A percentile compares a stretch with the other conserved stretches of the same genome.
Conservation (phyloP, 257 asterid genomes). For the Ligustrum vulgare region DNA sequence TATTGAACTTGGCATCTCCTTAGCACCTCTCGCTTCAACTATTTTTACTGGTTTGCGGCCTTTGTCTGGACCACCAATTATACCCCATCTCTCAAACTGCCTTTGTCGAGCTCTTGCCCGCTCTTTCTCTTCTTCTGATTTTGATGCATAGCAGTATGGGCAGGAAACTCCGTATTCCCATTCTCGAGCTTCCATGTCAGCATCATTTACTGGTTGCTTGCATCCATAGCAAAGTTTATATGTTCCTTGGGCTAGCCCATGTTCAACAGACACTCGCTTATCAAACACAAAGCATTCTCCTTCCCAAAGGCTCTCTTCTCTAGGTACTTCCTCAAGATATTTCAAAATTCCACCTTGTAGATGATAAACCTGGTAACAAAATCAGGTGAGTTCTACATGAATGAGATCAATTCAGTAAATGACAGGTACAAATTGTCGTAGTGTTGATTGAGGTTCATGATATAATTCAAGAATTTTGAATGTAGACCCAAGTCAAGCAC, state of each 20-base stretch:
- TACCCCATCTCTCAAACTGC: conserved; percentile 87
- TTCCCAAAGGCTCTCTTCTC: conserved; percentile 81
- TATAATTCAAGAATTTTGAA: neutral
- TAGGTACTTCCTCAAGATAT: conserved; percentile 90
- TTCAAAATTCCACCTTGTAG: conserved; percentile 92
- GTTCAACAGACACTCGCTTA: conserved; percentile 94
- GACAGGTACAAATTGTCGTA: neutral
- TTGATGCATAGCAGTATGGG: conserved; percentile 79
- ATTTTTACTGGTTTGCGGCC: conserved; percentile 61
- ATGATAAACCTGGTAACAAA: conserved; percentile 74
- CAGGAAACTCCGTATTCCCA: conserved; percentile 90
- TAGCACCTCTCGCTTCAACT: conserved; percentile 17
- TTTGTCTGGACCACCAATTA: conserved; percentile 94
- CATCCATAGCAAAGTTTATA: conserved; percentile 95
- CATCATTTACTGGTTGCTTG: conserved; percentile 85
- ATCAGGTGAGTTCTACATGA: conserved; percentile 11
- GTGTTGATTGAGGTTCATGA: neutral
- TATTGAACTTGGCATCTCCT: conserved; percentile 39
- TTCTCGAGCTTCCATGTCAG: conserved; percentile 86
- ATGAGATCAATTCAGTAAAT: neutral
- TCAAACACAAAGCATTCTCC: conserved; percentile 97
- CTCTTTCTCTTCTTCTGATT: conserved; percentile 93
- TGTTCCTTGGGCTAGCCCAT: conserved; percentile 78
- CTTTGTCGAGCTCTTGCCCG: conserved; percentile 87
- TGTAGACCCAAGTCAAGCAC: neutral